Evolutionary conservation across 2,329 filamentous ascomycete genomes (phyloP), one percentile per base, ranked within the genome.

Genomic region (Pseudogymnoascus sp.): DNA sequence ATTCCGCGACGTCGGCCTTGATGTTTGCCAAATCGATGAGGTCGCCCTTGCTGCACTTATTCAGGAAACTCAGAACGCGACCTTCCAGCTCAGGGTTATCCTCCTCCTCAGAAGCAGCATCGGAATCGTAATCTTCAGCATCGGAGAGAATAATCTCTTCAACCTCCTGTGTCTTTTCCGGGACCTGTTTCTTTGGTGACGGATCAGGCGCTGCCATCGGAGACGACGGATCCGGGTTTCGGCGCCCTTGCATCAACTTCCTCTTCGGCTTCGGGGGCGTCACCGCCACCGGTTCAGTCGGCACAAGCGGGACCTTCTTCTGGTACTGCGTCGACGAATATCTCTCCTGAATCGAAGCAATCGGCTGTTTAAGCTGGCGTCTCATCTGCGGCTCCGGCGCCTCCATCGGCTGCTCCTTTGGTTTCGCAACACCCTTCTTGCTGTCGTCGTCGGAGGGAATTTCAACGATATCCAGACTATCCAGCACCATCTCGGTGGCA

Each of bases 1-100:
- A 76, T 46, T 87, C 81, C 1, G 93, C 87, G 56, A 87, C 81
- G 5, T 87, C 84, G 67, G 89, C 83, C 37, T 89, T 87, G 65
- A 89, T 86, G 33, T 87, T 87, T 0, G 91, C 91, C 65, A 97
- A 87, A 68, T 96, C 93, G 1, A 89, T 85, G 43, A 99, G 83
- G 63, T 93, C 90, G 37, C 88, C 83, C 8, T 85, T 78, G 4
- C 86, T 85, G 73, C 90, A 95, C 0, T 81, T 85, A 71, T 98
- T 98, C 75, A 99, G 87, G 70, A 92, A 96, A 6, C 86, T 82
- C 28, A 98, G 78, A 6, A 97, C 84, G 62, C 82, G 82, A 4
- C 71, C 71, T 31, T 85, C 80, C 41, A 84, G 72, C 31, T 75
- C 72, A 14, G 75, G 74, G 60, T 78, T 75, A 26, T 78, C 76